Evolutionary conservation across 2,329 filamentous ascomycete species (phyloP).

Genomic region (Aspergillus eucalypticola): DNA sequence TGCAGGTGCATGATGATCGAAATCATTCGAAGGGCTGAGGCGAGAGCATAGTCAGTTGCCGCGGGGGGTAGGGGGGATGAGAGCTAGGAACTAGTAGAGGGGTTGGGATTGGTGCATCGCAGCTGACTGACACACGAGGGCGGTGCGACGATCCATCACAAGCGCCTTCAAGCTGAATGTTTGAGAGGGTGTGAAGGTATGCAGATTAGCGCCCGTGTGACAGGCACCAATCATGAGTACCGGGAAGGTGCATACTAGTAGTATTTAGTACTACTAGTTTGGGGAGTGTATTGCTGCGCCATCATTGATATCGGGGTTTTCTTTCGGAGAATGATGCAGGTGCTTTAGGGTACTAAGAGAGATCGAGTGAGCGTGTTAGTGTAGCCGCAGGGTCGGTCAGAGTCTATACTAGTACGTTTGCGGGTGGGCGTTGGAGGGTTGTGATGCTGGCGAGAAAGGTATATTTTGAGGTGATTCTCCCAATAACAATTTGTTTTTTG

Average conservation of each 20-base stretch:
- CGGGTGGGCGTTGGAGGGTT: too few species aligned
- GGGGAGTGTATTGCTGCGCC: neutral
- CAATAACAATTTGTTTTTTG: too few species aligned
- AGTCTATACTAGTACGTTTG: too few species aligned
- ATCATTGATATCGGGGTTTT: too few species aligned
- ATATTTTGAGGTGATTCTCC: too few species aligned
- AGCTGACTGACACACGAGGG: neutral
- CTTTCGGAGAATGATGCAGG: too few species aligned
- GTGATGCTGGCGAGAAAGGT: too few species aligned
- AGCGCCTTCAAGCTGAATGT: neutral
- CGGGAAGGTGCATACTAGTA: neutral
- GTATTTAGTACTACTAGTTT: neutral
- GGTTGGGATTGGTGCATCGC: neutral
- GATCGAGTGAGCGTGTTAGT: too few species aligned
- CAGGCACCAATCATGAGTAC: neutral
- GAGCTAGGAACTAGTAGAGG: neutral
- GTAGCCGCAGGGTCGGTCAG: too few species aligned
- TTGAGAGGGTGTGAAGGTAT: neutral
- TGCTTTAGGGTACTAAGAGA: too few species aligned
- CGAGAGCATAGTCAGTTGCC: neutral
- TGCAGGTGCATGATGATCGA: neutral
- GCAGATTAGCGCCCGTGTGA: neutral
- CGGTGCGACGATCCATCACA: neutral
- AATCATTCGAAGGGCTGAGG: neutral
- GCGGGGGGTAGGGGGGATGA: neutral